phyloP scores from a whole-genome alignment of 257 asterid species.

The Solanum chilense region DNA sequence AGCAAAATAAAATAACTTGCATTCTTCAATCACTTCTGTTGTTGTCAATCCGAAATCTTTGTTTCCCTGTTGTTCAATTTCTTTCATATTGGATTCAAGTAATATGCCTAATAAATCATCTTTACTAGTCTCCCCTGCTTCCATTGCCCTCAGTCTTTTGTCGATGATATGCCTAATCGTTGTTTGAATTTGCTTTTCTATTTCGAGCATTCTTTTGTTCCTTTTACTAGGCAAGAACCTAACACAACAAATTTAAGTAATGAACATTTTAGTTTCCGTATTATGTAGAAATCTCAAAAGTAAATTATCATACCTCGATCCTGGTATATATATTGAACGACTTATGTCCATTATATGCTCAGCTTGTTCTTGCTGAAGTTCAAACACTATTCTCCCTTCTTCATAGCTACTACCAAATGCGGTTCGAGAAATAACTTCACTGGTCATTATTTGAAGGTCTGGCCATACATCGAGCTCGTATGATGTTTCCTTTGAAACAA shows the following conservation, averaged over 20 bases:
- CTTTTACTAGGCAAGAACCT: conserved; percentile 36
- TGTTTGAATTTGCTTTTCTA: not conserved
- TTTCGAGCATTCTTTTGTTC: conserved; percentile 10
- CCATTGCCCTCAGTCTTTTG: conserved; percentile 15
- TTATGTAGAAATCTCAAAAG: not conserved
- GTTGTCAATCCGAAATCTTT: conserved; percentile 4
- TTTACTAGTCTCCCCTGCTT: not conserved
- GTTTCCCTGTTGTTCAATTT: not conserved
- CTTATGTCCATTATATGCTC: not conserved
- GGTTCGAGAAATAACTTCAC: conserved; percentile 35
- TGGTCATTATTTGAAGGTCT: conserved; percentile 8
- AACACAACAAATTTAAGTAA: not conserved
- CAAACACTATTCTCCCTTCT: conserved; percentile 38
- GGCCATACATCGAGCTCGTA: conserved; percentile 37
- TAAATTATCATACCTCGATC: conserved; percentile 18
- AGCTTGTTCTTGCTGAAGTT: conserved; percentile 29
- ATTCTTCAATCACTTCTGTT: conserved; percentile 24
- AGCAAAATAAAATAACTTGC: conserved; percentile 40
- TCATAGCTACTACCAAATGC: conserved; percentile 41
- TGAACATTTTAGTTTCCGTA: not conserved
- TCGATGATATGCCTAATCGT: conserved; percentile 15
- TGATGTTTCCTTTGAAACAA: conserved; percentile 1
- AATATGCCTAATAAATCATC: conserved; percentile 9
- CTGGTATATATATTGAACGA: conserved; percentile 23
- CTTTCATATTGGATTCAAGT: conserved; percentile 7